Conservation (phyloP, 345 rosid genomes). For the Hirschfeldia incana region DNA sequence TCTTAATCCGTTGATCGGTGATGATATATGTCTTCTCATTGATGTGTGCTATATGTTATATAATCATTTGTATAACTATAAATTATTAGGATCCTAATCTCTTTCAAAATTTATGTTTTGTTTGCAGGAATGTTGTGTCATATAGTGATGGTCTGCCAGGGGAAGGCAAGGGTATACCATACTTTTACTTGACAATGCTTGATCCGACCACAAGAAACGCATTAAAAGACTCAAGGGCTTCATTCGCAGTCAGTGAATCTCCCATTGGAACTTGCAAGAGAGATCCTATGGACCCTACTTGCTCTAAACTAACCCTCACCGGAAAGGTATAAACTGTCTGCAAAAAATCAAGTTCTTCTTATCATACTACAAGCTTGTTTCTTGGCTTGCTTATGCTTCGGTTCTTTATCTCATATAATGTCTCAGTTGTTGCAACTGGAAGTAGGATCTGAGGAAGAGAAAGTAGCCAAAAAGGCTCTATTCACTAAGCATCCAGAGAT, state of each 20-base stretch:
- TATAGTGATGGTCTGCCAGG: slow-evolving; percentile 78
- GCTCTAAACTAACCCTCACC: slow-evolving; percentile 89
- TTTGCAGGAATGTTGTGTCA: slow-evolving; percentile 82
- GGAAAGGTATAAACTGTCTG: slow-evolving; percentile 61
- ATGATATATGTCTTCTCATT: not conserved
- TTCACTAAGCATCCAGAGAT: slow-evolving; percentile 91
- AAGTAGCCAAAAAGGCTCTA: slow-evolving; percentile 55
- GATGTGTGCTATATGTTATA: not conserved
- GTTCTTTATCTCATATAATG: not conserved
- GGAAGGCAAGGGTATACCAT: slow-evolving; percentile 72
- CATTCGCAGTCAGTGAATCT: slow-evolving; percentile 77
- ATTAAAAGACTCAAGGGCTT: slow-evolving; percentile 66
- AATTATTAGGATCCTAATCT: not conserved
- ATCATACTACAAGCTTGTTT: not conserved
- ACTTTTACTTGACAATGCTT: slow-evolving; percentile 89
- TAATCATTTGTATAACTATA: not conserved
- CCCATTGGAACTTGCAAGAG: slow-evolving; percentile 84
- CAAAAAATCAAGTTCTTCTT: not conserved
- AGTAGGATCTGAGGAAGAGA: slow-evolving; percentile 56
- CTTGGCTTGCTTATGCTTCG: too few species aligned
- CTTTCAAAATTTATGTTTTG: not conserved
- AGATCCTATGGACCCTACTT: slow-evolving; percentile 88
- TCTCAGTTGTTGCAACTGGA: slow-evolving; percentile 56
- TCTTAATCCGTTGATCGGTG: not conserved
- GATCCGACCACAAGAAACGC: slow-evolving; percentile 96